Evolutionary conservation across 2,329 filamentous ascomycete species (phyloP).

Genomic region (Diplodia mutila): DNA sequence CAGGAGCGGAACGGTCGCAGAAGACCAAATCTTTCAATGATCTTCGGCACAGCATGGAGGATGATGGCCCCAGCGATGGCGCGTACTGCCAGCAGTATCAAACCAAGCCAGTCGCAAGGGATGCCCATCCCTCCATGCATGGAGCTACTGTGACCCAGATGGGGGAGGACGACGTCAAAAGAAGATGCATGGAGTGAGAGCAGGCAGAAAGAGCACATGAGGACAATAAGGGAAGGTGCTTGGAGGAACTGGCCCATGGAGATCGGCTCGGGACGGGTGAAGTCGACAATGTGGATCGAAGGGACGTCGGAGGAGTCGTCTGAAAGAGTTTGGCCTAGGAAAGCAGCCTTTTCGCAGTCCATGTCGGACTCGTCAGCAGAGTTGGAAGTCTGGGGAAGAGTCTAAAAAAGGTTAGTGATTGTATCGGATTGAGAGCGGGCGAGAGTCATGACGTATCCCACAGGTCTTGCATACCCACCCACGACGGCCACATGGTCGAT

Average conservation of each 20-base stretch:
- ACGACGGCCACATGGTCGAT: not conserved
- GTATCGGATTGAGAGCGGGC: not conserved
- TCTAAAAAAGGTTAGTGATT: conserved; percentile 27
- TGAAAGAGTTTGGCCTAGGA: conserved; percentile 45
- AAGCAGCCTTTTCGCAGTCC: conserved; percentile 53
- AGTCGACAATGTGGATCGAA: conserved; percentile 41
- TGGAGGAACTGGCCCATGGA: conserved; percentile 50
- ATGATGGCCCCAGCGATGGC: conserved; percentile 47
- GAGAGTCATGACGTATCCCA: conserved; percentile 5
- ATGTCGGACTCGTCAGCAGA: conserved; percentile 30
- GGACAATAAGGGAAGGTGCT: conserved; percentile 50
- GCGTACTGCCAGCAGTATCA: conserved; percentile 48
- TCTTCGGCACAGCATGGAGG: conserved; percentile 41
- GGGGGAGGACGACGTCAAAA: conserved; percentile 54
- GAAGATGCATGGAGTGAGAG: conserved; percentile 61
- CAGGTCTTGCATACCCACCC: not conserved
- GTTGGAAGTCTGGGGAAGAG: conserved; percentile 2
- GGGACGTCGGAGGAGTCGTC: conserved; percentile 42
- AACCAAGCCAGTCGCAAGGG: conserved; percentile 49
- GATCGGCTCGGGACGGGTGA: conserved; percentile 45
- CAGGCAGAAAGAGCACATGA: conserved; percentile 56
- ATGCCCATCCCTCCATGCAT: conserved; percentile 52
- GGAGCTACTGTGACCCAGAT: conserved; percentile 51
- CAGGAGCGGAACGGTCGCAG: conserved; percentile 49
- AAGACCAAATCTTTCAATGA: conserved; percentile 46